These are phyloP conservation scores for Alternaria rosae DNA, from an alignment of 2,329 filamentous ascomycete genomes.

Conservation along the genomic window DNA sequence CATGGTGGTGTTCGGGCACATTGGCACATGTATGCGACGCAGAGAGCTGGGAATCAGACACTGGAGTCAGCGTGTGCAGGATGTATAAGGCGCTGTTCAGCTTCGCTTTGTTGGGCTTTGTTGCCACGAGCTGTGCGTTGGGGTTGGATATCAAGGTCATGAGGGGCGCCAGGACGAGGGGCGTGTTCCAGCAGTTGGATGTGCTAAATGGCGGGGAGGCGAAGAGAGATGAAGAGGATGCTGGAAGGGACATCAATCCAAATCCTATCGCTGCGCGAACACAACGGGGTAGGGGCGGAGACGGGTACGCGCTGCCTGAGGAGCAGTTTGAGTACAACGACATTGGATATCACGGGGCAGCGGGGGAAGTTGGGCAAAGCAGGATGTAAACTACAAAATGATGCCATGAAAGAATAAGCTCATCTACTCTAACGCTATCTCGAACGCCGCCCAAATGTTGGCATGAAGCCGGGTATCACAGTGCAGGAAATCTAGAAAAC, in stretches of 20 bases:
- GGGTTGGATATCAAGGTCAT: constrained; percentile 60
- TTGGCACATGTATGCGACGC: constrained; percentile 60
- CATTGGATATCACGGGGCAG: constrained; percentile 51
- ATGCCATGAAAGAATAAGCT: background rate
- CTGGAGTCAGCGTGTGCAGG: constrained; percentile 64
- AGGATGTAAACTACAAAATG: constrained; percentile 11
- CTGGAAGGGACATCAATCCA: constrained; percentile 30
- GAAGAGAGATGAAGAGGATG: constrained; percentile 20
- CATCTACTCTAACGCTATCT: background rate
- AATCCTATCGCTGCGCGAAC: constrained; percentile 26
- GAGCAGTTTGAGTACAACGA: constrained; percentile 54
- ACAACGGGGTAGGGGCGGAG: constrained; percentile 20
- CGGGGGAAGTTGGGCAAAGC: constrained; percentile 20
- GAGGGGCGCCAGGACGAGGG: constrained; percentile 50
- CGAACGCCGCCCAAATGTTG: constrained; percentile 39
- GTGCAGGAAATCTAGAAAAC: constrained; percentile 44
- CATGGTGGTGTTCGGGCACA: constrained; percentile 63
- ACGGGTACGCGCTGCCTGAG: constrained; percentile 53
- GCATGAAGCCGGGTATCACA: constrained; percentile 45
- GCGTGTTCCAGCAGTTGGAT: constrained; percentile 59
- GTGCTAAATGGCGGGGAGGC: constrained; percentile 43
- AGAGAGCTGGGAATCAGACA: constrained; percentile 61
- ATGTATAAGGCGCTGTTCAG: constrained; percentile 68
- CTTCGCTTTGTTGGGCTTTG: constrained; percentile 60
- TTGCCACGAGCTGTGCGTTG: constrained; percentile 57